Conservation (phyloP, 164 flowering plant genomes). For the Annona cherimola region DNA sequence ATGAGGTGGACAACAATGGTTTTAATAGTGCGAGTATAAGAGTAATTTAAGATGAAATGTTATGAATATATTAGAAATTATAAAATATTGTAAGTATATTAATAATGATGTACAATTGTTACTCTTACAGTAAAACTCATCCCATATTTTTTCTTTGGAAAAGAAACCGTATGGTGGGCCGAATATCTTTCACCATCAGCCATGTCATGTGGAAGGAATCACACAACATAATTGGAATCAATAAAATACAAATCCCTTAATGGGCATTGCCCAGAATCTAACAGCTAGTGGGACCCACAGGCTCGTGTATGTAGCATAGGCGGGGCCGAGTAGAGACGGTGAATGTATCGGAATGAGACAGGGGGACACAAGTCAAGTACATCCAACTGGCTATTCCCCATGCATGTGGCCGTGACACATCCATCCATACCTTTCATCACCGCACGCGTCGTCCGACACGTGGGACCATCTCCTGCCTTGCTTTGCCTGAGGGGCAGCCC, state of each 20-base stretch:
- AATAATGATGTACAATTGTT: too few relatives aligned
- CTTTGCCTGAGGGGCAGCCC: slow-evolving; percentile 20
- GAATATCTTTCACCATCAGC: not conserved
- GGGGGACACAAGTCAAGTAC: not conserved
- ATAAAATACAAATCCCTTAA: not conserved
- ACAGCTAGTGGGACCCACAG: not conserved
- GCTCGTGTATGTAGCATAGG: not conserved
- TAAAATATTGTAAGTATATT: too few relatives aligned
- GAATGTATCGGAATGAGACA: not conserved
- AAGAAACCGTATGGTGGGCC: too few relatives aligned
- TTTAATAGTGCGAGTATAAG: too few relatives aligned
- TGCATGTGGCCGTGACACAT: slow-evolving; percentile 8
- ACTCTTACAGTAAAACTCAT: too few relatives aligned
- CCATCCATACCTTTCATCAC: slow-evolving; percentile 12
- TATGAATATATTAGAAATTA: too few relatives aligned
- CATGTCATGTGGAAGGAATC: not conserved
- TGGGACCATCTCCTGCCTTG: slow-evolving; percentile 17
- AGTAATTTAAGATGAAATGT: too few relatives aligned
- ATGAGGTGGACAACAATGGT: too few relatives aligned
- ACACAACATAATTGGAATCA: not conserved
- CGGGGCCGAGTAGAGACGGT: not conserved
- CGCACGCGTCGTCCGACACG: slow-evolving; percentile 14
- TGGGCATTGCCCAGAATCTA: not conserved
- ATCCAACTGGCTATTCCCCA: not conserved
- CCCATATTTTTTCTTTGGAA: too few relatives aligned